Conservation (phyloP, 306 rosid species). For the Sicyos baderoa region DNA sequence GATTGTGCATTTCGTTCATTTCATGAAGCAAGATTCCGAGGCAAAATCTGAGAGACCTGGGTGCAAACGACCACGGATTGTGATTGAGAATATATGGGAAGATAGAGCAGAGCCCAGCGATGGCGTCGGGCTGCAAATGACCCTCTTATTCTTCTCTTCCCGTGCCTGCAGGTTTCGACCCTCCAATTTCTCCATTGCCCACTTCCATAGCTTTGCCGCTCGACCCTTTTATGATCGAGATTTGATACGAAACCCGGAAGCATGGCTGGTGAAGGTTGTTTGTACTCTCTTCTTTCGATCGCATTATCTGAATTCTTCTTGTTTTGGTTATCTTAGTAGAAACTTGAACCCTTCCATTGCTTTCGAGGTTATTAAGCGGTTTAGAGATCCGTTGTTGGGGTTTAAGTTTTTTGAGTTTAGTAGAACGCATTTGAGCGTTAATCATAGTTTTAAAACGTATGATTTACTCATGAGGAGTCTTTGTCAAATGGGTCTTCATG, state of each 20-base stretch:
- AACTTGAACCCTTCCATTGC: slow-evolving; percentile 54
- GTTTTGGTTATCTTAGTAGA: slow-evolving; percentile 36
- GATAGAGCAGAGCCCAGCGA: slow-evolving; percentile 33
- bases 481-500: slow-evolving; percentile 52
- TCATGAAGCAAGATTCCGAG: slow-evolving; percentile 28
- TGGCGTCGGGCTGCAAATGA: slow-evolving; percentile 49
- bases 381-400: slow-evolving; percentile 47
- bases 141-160: slow-evolving; percentile 44
- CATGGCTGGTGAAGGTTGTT: slow-evolving; percentile 71
- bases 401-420: slow-evolving; percentile 57
- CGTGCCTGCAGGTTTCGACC: slow-evolving; percentile 43
- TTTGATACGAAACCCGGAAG: slow-evolving; percentile 39
- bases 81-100: slow-evolving; percentile 40
- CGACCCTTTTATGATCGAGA: slow-evolving; percentile 30
- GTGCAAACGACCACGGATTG: slow-evolving; percentile 24
- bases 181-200: slow-evolving; percentile 45
- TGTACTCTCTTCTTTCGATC: slow-evolving; percentile 55
- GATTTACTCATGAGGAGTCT: slow-evolving; percentile 58
- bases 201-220: slow-evolving; percentile 31
- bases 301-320: slow-evolving; percentile 34
- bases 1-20: background rate
- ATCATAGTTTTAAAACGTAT: slow-evolving; percentile 47
- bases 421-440: slow-evolving; percentile 37
- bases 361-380: slow-evolving; percentile 56
- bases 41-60: slow-evolving; percentile 17